Evolutionary conservation across 257 asterid species (phyloP).

Genomic region (Lavandula angustifolia): DNA sequence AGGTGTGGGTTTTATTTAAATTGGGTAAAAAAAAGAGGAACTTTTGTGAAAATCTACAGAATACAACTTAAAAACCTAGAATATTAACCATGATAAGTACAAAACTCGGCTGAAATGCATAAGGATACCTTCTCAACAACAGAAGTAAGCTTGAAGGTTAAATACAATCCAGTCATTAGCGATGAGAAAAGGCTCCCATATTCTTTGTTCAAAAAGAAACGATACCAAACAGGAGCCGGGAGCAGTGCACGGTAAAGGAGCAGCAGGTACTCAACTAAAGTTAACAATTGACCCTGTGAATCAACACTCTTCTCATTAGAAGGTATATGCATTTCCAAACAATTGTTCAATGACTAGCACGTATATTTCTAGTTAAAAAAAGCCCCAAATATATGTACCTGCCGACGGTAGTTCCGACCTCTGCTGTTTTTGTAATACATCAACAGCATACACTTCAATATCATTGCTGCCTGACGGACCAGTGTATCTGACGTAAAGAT

Average conservation of each 20-base stretch:
- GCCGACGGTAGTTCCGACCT: slow-evolving; percentile 75
- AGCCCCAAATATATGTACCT: slow-evolving; percentile 43
- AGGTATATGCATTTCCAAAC: slow-evolving; percentile 12
- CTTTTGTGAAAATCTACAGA: slow-evolving; percentile 3
- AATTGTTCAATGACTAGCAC: slow-evolving; percentile 4
- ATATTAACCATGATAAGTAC: slow-evolving; percentile 6
- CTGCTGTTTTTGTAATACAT: slow-evolving; percentile 75
- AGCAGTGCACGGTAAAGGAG: slow-evolving; percentile 83
- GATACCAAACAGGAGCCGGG: slow-evolving; percentile 95
- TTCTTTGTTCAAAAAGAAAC: slow-evolving; percentile 90
- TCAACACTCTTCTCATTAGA: slow-evolving; percentile 26
- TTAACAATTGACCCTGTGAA: slow-evolving; percentile 79
- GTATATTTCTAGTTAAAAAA: not conserved
- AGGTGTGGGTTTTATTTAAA: not conserved
- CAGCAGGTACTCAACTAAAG: slow-evolving; percentile 73
- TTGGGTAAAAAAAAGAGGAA: not conserved
- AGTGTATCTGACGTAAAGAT: slow-evolving; percentile 58
- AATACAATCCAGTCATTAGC: slow-evolving; percentile 77
- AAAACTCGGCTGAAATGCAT: slow-evolving; percentile 18
- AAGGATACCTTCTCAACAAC: slow-evolving; percentile 79
- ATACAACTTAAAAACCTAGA: slow-evolving; percentile 15
- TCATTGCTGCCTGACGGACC: slow-evolving; percentile 84
- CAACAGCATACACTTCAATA: slow-evolving; percentile 61
- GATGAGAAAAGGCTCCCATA: slow-evolving; percentile 93
- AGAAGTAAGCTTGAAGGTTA: slow-evolving; percentile 91